Evolutionary conservation across 2,329 filamentous ascomycete genomes (phyloP).

Genomic region (Shiraia sp.): DNA sequence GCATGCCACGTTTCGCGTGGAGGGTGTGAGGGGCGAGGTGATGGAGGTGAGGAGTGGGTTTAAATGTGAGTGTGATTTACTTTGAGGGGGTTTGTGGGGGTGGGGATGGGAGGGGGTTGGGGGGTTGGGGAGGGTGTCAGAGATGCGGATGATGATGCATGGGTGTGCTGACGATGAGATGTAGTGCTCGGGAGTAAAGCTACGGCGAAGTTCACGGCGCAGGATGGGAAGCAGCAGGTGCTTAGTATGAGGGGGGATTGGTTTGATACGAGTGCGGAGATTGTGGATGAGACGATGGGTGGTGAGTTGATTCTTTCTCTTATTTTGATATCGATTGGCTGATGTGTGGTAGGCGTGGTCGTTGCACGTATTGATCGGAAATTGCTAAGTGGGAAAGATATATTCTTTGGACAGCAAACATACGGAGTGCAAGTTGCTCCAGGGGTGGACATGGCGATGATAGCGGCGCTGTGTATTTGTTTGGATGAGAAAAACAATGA

Average conservation of each 20-base stretch:
- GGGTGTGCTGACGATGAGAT: background rate
- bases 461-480: conserved; percentile 69
- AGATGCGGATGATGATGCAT: background rate
- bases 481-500: conserved; percentile 60
- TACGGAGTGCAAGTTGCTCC: conserved; percentile 68
- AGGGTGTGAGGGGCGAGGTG: conserved; percentile 53
- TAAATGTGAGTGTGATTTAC: conserved; percentile 55
- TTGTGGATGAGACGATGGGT: conserved; percentile 54
- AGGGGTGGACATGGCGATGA: conserved; percentile 66
- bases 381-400: conserved; percentile 60
- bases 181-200: conserved; percentile 60
- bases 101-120: background rate
- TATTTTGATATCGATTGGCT: conserved; percentile 16
- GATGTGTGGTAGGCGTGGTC: conserved; percentile 42
- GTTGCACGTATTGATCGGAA: conserved; percentile 65
- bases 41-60: conserved; percentile 62
- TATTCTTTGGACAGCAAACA: conserved; percentile 65
- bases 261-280: conserved; percentile 61
- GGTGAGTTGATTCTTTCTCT: conserved; percentile 17
- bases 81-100: no score
- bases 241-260: conserved; percentile 64
- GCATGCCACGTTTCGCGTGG: conserved; percentile 57
- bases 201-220: conserved; percentile 55
- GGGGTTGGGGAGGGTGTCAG: background rate
- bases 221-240: conserved; percentile 27